Conservation (phyloP, 345 rosid species). For the Syzygium aromaticum region DNA sequence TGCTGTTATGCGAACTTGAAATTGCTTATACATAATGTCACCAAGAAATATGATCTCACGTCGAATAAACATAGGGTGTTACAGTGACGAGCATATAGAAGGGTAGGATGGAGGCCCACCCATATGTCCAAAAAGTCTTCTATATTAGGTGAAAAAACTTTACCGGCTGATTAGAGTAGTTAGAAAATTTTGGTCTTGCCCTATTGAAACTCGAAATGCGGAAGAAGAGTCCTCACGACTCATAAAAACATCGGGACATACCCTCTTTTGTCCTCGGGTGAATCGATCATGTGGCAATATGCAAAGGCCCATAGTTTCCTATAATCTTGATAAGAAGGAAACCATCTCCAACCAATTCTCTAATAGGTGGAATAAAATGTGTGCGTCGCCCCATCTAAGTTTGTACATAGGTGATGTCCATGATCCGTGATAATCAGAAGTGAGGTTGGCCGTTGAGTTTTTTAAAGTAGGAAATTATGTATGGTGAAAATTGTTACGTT, state of each 20-base stretch:
- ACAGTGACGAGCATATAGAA: not conserved
- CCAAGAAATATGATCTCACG: not conserved
- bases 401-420: not conserved
- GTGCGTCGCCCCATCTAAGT: not conserved
- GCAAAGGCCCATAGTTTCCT: not conserved
- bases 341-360: not conserved
- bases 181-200: too few relatives aligned
- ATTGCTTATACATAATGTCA: not conserved
- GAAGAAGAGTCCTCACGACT: rapidly evolving
- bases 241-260: not conserved
- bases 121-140: not conserved
- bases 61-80: not conserved
- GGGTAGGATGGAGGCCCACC: not conserved
- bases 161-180: too few relatives aligned
- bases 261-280: not conserved
- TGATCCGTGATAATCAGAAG: not conserved
- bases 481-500: not conserved
- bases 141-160: too few relatives aligned
- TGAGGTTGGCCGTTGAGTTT: not conserved
- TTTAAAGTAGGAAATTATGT: not conserved
- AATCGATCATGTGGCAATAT: not conserved
- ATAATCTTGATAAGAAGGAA: not conserved
- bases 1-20: not conserved
- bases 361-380: not conserved
- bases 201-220: not conserved